These are phyloP conservation scores for Ceratobasidium sp. DNA, from an alignment of 1,284 basidiomycete genomes.

Conservation along the genomic window DNA sequence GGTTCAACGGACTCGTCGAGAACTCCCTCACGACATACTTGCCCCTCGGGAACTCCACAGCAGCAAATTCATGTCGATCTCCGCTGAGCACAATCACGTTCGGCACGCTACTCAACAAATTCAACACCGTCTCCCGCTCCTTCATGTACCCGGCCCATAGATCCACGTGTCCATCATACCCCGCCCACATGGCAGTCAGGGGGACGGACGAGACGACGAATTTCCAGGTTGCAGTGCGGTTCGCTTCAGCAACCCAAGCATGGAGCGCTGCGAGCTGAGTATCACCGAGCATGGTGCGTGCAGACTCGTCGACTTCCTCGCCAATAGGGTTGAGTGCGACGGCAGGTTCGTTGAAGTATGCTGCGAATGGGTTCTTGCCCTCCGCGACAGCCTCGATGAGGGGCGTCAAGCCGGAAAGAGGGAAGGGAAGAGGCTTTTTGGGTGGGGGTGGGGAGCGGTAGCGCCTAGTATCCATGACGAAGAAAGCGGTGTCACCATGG, in stretches of 20 bases:
- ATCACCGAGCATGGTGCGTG: slow-evolving; percentile 76
- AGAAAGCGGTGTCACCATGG: slow-evolving; percentile 77
- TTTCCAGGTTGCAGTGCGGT: slow-evolving; percentile 81
- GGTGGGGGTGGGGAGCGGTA: slow-evolving; percentile 61
- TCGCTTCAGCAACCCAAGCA: slow-evolving; percentile 74
- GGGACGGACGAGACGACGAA: slow-evolving; percentile 83
- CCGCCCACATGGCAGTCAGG: slow-evolving; percentile 79
- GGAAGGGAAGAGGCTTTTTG: slow-evolving; percentile 31
- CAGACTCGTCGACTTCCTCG: slow-evolving; percentile 55
- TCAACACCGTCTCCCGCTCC: slow-evolving; percentile 70
- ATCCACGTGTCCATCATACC: slow-evolving; percentile 70
- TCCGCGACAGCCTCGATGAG: slow-evolving; percentile 30
- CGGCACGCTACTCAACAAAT: slow-evolving; percentile 71
- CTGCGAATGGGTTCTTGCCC: slow-evolving; percentile 32
- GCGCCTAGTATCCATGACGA: slow-evolving; percentile 80
- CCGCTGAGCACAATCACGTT: slow-evolving; percentile 76
- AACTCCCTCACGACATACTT: slow-evolving; percentile 61
- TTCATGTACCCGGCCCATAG: slow-evolving; percentile 76
- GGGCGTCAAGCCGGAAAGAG: slow-evolving; percentile 16
- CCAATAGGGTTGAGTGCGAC: slow-evolving; percentile 48
- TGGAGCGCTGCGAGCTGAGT: slow-evolving; percentile 71
- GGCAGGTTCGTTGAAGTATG: slow-evolving; percentile 47
- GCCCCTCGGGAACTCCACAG: slow-evolving; percentile 67
- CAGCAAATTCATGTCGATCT: slow-evolving; percentile 85
- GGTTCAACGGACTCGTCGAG: slow-evolving; percentile 74